Base-by-base conservation (phyloP, 306 rosid genomes). In the Castanopsis chinensis region DNA sequence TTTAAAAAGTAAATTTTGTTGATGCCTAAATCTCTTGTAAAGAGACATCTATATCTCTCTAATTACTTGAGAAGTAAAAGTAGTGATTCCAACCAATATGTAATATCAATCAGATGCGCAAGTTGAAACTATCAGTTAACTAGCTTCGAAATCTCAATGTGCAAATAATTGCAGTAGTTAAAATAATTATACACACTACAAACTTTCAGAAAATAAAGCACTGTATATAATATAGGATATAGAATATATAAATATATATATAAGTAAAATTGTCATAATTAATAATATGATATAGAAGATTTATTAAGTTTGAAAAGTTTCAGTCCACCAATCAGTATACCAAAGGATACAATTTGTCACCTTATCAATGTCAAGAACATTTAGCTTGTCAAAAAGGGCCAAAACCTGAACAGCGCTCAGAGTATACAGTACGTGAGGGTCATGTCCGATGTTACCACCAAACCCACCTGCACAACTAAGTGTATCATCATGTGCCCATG, bases 331-430 rank as follows among this genome's bases (percentile, higher is more conserved):
- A 68, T 35, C 25, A 21, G 68, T 3, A 71, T 68, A 80, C 75
- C 51, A 85, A 83, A 85, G 97, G 99, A 94, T 92, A 94, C 99
- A 94, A 78, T 69, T 83, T 80, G 97, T 86, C 74, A 94, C 93
- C 82, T 80, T 88, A 37, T 92, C 95, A 6, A 77, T 83, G 71
- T 92, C 92, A 72, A 92, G 65, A 85, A 83, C 81, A 73, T 84
- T 83, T 70, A 92, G 75, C 85, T 90, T 91, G 86, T 91, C 85
- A 82, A 90, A 91, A 65, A 90, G 91, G 63, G 91, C 92, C 84
- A 94, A 89, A 86, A 88, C 91, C 86, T 94, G 97, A 65, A 94
- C 91, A 6, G 92, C 95, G 67, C 99, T 92, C n/a, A 92, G 88
- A 19, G 99, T 93, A 84, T 93, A 90, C 60, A 88, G 79, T 61